phyloP scores from a whole-genome alignment of 208 protist genomes.

The Plasmodiophora brassicae region DNA sequence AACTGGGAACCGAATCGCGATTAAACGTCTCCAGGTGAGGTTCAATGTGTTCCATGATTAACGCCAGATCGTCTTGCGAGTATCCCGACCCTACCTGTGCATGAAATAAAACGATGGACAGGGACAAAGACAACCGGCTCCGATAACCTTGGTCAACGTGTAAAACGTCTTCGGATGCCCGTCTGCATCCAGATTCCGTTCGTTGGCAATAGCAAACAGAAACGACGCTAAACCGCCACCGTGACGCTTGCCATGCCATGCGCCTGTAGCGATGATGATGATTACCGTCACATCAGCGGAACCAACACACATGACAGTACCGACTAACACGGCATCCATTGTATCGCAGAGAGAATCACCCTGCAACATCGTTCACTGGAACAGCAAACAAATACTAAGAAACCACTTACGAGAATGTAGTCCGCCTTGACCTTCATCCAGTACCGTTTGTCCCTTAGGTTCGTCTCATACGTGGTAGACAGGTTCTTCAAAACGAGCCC shows the following conservation, averaged over 20 bases:
- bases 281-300: no score
- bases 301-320: neutral
- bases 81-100: neutral
- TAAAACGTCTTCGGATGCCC: conserved; percentile 27
- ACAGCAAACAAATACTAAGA: neutral
- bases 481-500: neutral
- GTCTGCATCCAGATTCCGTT: neutral
- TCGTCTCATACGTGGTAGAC: neutral
- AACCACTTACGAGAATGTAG: neutral
- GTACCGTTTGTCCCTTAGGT: neutral
- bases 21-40: neutral
- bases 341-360: conserved; percentile 4
- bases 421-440: conserved; percentile 31
- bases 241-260: neutral
- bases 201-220: neutral
- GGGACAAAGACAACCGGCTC: neutral
- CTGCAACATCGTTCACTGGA: neutral
- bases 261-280: neutral
- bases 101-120: neutral
- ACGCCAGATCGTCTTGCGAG: neutral
- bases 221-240: neutral
- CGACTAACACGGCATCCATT: neutral
- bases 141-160: neutral
- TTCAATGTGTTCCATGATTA: neutral
- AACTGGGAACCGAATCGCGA: neutral